Base-by-base conservation (phyloP, 2,329 filamentous ascomycete genomes). In the Curvularia lunata region DNA sequence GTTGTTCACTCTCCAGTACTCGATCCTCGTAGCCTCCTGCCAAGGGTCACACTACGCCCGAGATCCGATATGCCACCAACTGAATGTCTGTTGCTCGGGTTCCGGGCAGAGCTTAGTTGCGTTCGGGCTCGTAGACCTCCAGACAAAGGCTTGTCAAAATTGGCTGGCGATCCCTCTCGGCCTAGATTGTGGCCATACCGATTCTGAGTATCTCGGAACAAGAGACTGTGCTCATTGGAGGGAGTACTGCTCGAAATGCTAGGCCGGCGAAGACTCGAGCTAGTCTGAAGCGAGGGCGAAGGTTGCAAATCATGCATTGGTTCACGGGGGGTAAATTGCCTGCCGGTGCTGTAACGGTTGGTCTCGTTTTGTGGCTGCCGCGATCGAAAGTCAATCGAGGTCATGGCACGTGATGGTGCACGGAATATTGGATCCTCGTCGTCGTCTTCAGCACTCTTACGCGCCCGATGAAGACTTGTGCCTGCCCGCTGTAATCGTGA, bases 391-490 rank as follows among this genome's bases (percentile, higher is more conserved):
- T 82, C 81, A 5, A 58, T 50, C 1, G 56, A 58, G 9, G 81
- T 83, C 75, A 80, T 77, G 7, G 81, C 81, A 32, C 81, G 79
- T 16, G 80, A 82, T n/a, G 77, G 78, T 7, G 79, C 77, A 21
- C 81, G 78, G 12, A 79, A 60, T 1, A 75, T 78, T 1, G 73
- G 67, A 12, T 79, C 76, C 2, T 76, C 70, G 5, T 76, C 72
- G 13, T 75, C 77, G 9, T 73, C 69, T 8, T 74, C 71, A 7
- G 60, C 62, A 19, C 73, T 72, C 7, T 61, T 64, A 12, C 78
- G 76, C n/a, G 71, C 69, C 12, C 73, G 71, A 19, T 75, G 69
- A 1, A 79, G 65, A 27, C 75, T 76, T 46, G 75, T 79, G 13
- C 76, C 73, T 25, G 78, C 67, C 47, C 78, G 73, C 41, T 64